A percentile compares a stretch with the other conserved stretches of the same genome.
phyloP scores from a whole-genome alignment of 2,329 filamentous ascomycete species.

The Fusarium abutilonis region DNA sequence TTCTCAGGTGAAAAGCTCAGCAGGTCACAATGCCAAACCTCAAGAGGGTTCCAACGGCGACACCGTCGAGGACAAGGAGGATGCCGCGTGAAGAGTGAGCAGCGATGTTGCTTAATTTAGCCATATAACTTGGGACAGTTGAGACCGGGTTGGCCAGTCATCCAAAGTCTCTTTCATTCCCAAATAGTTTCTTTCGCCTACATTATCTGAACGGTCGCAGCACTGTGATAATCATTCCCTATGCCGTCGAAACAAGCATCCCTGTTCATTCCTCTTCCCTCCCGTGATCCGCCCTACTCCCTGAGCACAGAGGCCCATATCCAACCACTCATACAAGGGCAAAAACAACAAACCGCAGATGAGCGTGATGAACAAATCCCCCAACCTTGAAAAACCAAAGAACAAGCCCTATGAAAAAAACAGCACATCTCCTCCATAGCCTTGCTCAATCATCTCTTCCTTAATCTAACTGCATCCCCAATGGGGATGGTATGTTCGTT shows the following conservation, averaged over 20 bases:
- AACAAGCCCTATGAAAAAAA: conserved; percentile 9
- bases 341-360: conserved; percentile 3
- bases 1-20: not conserved
- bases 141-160: conserved; percentile 2
- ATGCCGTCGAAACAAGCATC: conserved; percentile 8
- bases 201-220: conserved; percentile 9
- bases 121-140: conserved; percentile 4
- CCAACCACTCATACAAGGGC: conserved; percentile 7
- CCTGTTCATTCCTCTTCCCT: conserved; percentile 4
- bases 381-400: conserved; percentile 2
- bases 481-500: conserved; percentile 3
- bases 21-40: conserved; percentile 5
- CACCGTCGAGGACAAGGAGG: conserved; percentile 8
- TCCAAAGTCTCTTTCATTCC: conserved; percentile 8
- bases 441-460: conserved; percentile 5
- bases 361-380: conserved; percentile 4
- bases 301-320: conserved; percentile 23
- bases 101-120: not conserved
- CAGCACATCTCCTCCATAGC: not conserved
- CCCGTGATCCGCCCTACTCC: conserved; percentile 25
- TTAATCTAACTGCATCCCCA: conserved; percentile 17
- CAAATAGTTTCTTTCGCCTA: conserved; percentile 12
- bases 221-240: conserved; percentile 6
- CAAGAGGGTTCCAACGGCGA: conserved; percentile 11
- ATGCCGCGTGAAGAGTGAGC: conserved; percentile 6